Percentiles rank a stretch among this genome's conserved stretches.
phyloP scores from a whole-genome alignment of 2,329 filamentous ascomycete genomes.

The Stromatinia cepivora region DNA sequence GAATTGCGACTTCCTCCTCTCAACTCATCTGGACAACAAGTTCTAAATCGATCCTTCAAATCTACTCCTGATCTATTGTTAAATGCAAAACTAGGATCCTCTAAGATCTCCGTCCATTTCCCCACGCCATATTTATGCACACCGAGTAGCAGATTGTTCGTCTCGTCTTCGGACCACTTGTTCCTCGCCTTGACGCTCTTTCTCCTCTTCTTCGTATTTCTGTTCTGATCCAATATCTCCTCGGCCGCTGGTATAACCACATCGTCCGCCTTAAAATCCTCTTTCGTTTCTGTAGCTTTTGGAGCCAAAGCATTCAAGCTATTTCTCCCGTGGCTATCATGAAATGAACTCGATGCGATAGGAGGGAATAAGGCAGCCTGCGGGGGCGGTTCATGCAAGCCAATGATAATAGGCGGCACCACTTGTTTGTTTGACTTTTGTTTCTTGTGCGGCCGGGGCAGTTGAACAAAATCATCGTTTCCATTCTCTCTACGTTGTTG shows the following conservation, averaged over 20 bases:
- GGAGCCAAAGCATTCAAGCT: constrained; percentile 38
- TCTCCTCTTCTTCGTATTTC: constrained; percentile 47
- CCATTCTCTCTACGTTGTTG: constrained; percentile 53
- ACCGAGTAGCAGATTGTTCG: constrained; percentile 60
- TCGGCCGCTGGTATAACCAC: background rate
- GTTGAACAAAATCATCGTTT: constrained; percentile 63
- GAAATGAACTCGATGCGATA: constrained; percentile 58
- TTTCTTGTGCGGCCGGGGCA: constrained; percentile 65
- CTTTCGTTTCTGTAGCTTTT: constrained; percentile 27
- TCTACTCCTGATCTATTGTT: constrained; percentile 62
- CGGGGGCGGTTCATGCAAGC: constrained; percentile 61
- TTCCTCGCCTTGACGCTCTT: constrained; percentile 58
- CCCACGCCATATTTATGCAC: constrained; percentile 64
- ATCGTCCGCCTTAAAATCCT: constrained; percentile 4
- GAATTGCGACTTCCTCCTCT: constrained; percentile 44
- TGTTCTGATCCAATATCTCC: constrained; percentile 40
- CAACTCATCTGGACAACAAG: constrained; percentile 63
- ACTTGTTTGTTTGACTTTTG: constrained; percentile 57
- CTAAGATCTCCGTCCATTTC: constrained; percentile 64
- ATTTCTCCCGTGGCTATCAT: constrained; percentile 48
- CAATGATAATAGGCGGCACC: constrained; percentile 66
- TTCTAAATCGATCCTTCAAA: constrained; percentile 65
- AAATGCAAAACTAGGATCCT: constrained; percentile 61
- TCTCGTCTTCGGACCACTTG: constrained; percentile 67
- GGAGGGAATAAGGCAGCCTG: constrained; percentile 61